Evolutionary conservation across 1,139 yeast species (phyloP), one percentile per base, ranked within the genome.

Genomic region (Schwanniomyces etchellsii): DNA sequence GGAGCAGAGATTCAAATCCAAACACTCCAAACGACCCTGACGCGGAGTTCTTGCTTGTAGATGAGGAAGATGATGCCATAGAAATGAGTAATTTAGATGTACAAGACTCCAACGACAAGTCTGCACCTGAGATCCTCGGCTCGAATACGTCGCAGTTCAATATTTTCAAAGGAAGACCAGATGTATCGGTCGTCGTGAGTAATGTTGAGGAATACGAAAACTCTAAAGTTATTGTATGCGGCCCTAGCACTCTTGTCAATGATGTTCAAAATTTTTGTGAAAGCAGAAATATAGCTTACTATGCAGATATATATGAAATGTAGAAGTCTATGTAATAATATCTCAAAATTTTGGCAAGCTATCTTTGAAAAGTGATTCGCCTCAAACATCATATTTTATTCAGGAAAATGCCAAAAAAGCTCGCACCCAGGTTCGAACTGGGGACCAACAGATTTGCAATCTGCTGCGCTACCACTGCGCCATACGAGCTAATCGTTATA

Each of bases 221-320:
- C n/a, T 7, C 21, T 18, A 18, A 7, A 79, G 59, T 81, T 0
- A 55, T 82, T n/a, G 74, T 84, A 0, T 82, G 93, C 56, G 94
- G 95, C 0, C 86, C 89, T 0, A 55, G 53, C 2, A 43, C 63
- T 0, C 54, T 84, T 36, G 72, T 78, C 13, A 26, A 40, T 2
- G 77, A 74, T 14, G 72, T 71, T n/a, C 42, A 52, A 28, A 32
- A 26, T 1, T 66, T 77, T 65, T 71, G 82, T 0, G 43, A 40
- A 2, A 35, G 37, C 1, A 47, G 58, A 18, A 53, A 55, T 5
- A 55, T 69, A 13, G 54, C 61, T 23, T 68, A 61, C 38, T 58
- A 63, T 33, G 59, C 68, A 13, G 86, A 79, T 37, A 30, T 43
- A n/a, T 62, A 58, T 35, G 58, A 51, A 21, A 52, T 60, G 54